Evolutionary conservation across 129 eudicot species (phyloP), one percentile per base, ranked within the genome.

Genomic region (Saposhnikovia divaricata): DNA sequence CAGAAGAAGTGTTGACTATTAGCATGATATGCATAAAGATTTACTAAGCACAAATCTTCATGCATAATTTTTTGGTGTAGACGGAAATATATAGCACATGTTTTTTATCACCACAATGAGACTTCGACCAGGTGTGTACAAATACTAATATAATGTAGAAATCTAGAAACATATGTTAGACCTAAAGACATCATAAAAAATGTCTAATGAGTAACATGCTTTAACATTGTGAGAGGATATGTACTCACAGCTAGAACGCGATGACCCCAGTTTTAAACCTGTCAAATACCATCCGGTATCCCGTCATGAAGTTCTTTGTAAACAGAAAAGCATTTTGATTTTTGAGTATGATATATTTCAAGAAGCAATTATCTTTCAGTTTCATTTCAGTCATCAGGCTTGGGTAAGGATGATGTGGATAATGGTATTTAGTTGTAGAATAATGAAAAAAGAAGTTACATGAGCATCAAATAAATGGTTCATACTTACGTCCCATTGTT

Each of bases 231-330:
- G 65, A 85, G 79, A 13, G 82, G 14, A 51, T 66, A 82, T 74
- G 86, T 55, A 89, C 99, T 96, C 85, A 96, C 99, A 96, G 81
- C 91, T 87, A 48, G 99, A 96, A 68, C 68, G 91, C 68, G 94
- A 90, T 98, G 98, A 96, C 43, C 99, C 98, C 68, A 96, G 90
- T 81, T 86, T 90, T n/a, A n/a, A n/a, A 79, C 85, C 97, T 89
- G 78, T 96, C 97, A 85, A 96, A 96, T 37, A 89, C 99, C 88
- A 92, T 85, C 75, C 90, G 90, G 82, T 96, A 96, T 80, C 99
- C 97, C 13, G 89, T 87, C 98, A 96, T 96, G 89, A 85, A 96
- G 91, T 96, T 92, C 88, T 96, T 98, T 96, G 97, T 87, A 85
- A 44, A 80, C 5, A 75, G 23, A 39, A 74, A 74, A 12, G 8